A percentile compares a stretch with the other conserved stretches of the same genome.
phyloP scores from a whole-genome alignment of 805 yeast genomes.

The Ogataea allantospora region DNA sequence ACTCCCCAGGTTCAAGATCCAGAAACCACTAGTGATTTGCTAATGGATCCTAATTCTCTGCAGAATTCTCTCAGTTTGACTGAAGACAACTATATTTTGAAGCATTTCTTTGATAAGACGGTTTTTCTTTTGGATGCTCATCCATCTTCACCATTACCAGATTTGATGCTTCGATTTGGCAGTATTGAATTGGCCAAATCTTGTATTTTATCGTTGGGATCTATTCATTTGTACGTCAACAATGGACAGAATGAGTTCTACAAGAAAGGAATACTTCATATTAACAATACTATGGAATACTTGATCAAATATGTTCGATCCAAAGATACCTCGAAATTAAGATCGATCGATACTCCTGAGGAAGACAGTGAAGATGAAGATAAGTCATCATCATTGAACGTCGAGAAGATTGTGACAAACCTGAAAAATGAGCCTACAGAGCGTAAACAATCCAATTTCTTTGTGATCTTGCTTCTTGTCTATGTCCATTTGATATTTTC shows the following conservation, averaged over 20 bases:
- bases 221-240: constrained; percentile 57
- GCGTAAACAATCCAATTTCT: constrained; percentile 39
- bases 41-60: constrained; percentile 1
- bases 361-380: constrained; percentile 12
- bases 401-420: constrained; percentile 36
- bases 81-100: constrained; percentile 54
- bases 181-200: constrained; percentile 57
- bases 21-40: constrained; percentile 4
- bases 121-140: constrained; percentile 56
- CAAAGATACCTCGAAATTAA: constrained; percentile 20
- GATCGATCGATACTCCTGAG: constrained; percentile 2
- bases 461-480: constrained; percentile 49
- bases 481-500: constrained; percentile 56
- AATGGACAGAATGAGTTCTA: constrained; percentile 52
- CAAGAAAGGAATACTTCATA: constrained; percentile 50
- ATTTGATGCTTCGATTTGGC: constrained; percentile 53
- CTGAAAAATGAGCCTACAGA: constrained; percentile 38
- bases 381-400: constrained; percentile 23
- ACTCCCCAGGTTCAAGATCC: constrained; percentile 12
- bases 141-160: constrained; percentile 63
- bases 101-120: constrained; percentile 54
- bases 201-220: constrained; percentile 55
- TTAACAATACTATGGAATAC: constrained; percentile 56
- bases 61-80: constrained; percentile 28
- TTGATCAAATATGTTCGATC: constrained; percentile 43